Percentiles rank a stretch among this genome's conserved stretches.
Conservation (phyloP, 164 flowering plant species). For the Houttuynia cordata region DNA sequence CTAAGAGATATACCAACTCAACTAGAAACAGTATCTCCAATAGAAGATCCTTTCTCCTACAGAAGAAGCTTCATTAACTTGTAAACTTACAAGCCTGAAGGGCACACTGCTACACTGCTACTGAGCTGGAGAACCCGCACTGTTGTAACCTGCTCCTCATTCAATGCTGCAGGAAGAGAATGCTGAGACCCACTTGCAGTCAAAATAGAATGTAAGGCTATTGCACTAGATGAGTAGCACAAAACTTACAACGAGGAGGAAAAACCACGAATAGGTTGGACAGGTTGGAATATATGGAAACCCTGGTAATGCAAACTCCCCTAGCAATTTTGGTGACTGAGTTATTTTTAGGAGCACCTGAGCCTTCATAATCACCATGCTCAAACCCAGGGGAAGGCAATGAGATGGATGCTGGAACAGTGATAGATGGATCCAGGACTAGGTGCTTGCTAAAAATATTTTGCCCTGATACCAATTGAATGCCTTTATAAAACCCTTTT, state of each 20-base stretch:
- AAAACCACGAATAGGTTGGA: conserved; percentile 47
- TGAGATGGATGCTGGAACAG: conserved; percentile 15
- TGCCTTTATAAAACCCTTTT: conserved; percentile 45
- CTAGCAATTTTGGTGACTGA: conserved; percentile 48
- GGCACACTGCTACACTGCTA: conserved; percentile 60
- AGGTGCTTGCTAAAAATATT: conserved; percentile 54
- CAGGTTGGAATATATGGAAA: conserved; percentile 42
- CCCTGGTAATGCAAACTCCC: conserved; percentile 53
- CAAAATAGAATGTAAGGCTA: neutral
- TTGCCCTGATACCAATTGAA: conserved; percentile 76
- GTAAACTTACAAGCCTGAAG: conserved; percentile 61
- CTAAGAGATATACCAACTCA: neutral
- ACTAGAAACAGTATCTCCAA: neutral
- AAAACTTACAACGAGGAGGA: conserved; percentile 80
- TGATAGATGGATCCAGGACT: conserved; percentile 54
- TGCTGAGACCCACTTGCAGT: neutral
- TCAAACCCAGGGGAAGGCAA: conserved; percentile 13
- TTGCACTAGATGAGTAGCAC: neutral
- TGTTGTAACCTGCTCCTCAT: conserved; percentile 53
- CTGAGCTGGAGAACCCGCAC: conserved; percentile 72
- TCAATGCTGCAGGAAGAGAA: conserved; percentile 43
- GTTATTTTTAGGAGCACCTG: conserved; percentile 9
- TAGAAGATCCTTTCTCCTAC: neutral
- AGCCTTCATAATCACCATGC: conserved; percentile 15
- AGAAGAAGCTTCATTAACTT: neutral